Evolutionary conservation across 345 rosid genomes (phyloP).

Genomic region (Brassica juncea): DNA sequence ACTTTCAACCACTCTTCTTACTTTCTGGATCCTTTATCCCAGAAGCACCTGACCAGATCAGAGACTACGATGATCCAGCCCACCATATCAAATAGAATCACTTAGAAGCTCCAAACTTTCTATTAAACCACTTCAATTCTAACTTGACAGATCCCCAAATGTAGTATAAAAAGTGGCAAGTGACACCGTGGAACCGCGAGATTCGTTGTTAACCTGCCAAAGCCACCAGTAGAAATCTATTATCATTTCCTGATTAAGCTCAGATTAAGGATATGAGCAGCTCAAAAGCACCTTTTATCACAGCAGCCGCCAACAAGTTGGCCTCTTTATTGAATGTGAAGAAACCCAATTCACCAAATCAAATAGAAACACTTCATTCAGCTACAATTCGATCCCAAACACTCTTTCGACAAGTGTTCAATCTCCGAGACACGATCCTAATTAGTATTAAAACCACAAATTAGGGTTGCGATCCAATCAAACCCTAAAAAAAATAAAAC

Average conservation of each 20-base stretch:
- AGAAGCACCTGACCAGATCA: conserved; percentile 53
- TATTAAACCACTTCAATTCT: conserved; percentile 33
- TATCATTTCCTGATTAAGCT: conserved; percentile 26
- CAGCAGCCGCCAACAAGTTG: conserved; percentile 35
- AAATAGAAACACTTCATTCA: conserved; percentile 22
- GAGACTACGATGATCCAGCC: conserved; percentile 55
- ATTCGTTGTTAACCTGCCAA: conserved; percentile 31
- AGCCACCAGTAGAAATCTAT: conserved; percentile 33
- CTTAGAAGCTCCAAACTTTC: conserved; percentile 48
- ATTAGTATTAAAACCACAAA: conserved; percentile 33
- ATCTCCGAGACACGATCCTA: conserved; percentile 40
- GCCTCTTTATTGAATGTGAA: conserved; percentile 19
- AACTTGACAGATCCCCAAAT: conserved; percentile 7
- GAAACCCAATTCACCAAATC: background rate
- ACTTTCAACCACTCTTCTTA: conserved; percentile 41
- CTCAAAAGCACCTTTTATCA: conserved; percentile 32
- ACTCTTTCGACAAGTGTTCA: conserved; percentile 13
- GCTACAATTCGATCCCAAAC: conserved; percentile 41
- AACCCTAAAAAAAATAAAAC: conserved; percentile 44
- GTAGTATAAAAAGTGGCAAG: background rate
- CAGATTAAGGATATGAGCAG: conserved; percentile 18
- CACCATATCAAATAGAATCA: conserved; percentile 59
- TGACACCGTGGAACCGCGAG: conserved; percentile 26
- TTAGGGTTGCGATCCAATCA: conserved; percentile 44
- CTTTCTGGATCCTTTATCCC: conserved; percentile 51